Conservation (phyloP, 225 moss, liverwort and hornwort genomes). For the Pleurozium schreberi region DNA sequence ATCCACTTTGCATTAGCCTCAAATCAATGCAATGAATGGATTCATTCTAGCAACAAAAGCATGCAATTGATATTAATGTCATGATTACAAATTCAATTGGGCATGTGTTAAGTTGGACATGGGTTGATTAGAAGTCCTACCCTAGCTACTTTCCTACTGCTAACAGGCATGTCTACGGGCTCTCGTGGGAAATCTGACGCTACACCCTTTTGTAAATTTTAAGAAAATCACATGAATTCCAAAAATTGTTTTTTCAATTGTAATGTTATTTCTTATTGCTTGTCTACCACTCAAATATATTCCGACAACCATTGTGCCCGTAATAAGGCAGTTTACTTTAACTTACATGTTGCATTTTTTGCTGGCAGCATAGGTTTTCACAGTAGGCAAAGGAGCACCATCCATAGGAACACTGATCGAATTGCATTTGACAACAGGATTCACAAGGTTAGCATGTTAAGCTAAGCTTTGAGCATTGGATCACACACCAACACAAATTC, state of each 20-base stretch:
- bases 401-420: no score
- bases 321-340: no score
- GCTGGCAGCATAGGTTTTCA: not conserved
- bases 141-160: not conserved
- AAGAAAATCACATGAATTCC: not conserved
- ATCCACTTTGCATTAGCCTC: not conserved
- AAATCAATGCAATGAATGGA: not conserved
- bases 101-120: no score
- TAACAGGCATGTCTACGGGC: accelerated
- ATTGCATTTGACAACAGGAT: no score
- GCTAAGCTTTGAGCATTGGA: no score
- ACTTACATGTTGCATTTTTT: no score
- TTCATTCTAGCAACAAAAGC: not conserved
- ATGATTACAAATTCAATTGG: no score
- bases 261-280: not conserved
- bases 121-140: not conserved
- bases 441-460: no score
- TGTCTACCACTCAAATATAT: not conserved
- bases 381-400: not conserved
- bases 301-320: not conserved
- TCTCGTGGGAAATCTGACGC: not conserved
- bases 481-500: not conserved
- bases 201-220: not conserved
- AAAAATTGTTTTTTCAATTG: not conserved
- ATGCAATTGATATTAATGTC: no score